Percentiles rank a stretch among this genome's conserved stretches.
These are phyloP conservation scores for Rhodotorula sp. DNA, from an alignment of 1,284 basidiomycete genomes.

Conservation along the genomic window DNA sequence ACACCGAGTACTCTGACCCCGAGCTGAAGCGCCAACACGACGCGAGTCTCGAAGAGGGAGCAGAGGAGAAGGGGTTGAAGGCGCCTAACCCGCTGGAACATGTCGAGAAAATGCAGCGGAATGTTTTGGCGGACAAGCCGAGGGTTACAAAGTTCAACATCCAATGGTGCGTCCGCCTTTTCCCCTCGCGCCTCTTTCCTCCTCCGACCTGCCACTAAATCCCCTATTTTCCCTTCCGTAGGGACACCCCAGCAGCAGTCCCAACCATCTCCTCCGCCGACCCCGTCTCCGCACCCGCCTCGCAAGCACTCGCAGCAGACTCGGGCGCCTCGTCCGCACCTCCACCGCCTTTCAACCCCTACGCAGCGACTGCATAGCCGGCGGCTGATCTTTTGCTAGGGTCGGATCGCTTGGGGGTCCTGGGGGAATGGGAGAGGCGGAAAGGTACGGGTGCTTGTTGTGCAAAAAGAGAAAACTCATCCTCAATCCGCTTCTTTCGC, in stretches of 20 bases:
- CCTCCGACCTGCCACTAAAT: background rate
- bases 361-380: background rate
- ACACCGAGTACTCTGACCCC: conserved; percentile 95
- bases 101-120: conserved; percentile 74
- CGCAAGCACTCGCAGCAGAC: background rate
- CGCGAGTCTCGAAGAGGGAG: conserved; percentile 56
- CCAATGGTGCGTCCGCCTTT: conserved; percentile 47
- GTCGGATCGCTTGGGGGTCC: too few relatives aligned
- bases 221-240: background rate
- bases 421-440: background rate
- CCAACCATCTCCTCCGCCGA: conserved; percentile 5
- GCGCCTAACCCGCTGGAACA: conserved; percentile 42
- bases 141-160: conserved; percentile 77
- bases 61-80: conserved; percentile 24
- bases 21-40: conserved; percentile 77
- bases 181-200: too few relatives aligned
- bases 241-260: conserved; percentile 8
- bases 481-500: too few relatives aligned
- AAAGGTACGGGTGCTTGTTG: too few relatives aligned
- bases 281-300: background rate
- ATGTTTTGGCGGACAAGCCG: conserved; percentile 83
- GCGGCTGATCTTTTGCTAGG: background rate
- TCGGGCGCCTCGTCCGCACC: background rate
- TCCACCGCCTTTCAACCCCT: conserved; percentile 15
- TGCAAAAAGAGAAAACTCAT: too few relatives aligned